Evolutionary conservation across 1,284 basidiomycete genomes (phyloP).

Genomic region (Earliella scabrosa): DNA sequence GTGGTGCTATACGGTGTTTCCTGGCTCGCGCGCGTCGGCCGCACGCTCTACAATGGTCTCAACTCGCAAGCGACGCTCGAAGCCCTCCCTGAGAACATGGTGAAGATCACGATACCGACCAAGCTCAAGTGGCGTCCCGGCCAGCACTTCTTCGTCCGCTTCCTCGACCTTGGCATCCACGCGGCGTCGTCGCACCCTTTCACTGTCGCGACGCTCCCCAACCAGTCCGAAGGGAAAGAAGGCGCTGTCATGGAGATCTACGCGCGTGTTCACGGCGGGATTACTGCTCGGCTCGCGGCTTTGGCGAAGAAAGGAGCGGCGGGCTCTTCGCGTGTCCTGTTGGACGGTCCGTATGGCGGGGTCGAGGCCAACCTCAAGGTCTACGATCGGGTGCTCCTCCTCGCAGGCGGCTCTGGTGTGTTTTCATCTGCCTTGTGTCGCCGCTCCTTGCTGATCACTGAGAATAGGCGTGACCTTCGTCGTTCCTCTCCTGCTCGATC

Average conservation of each 20-base stretch:
- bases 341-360: constrained; percentile 48
- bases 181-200: constrained; percentile 44
- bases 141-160: constrained; percentile 47
- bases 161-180: constrained; percentile 28
- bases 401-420: constrained; percentile 44
- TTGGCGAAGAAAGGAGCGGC: constrained; percentile 13
- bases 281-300: constrained; percentile 33
- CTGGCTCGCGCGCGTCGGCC: constrained; percentile 36
- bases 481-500: constrained; percentile 34
- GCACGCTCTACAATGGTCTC: constrained; percentile 37
- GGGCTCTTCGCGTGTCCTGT: constrained; percentile 33
- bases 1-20: constrained; percentile 38
- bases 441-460: too few relatives aligned
- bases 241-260: constrained; percentile 25
- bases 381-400: constrained; percentile 39
- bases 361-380: constrained; percentile 33
- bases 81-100: constrained; percentile 34
- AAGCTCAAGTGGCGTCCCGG: constrained; percentile 42
- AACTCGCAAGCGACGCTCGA: constrained; percentile 35
- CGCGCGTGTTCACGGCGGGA: constrained; percentile 34
- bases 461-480: constrained; percentile 35
- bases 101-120: constrained; percentile 23
- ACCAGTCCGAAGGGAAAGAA: not conserved
- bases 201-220: constrained; percentile 40
- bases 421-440: not conserved